Evolutionary conservation across 1,284 basidiomycete genomes (phyloP), one percentile per base, ranked within the genome.

Genomic region (Ceratobasidium sp.): DNA sequence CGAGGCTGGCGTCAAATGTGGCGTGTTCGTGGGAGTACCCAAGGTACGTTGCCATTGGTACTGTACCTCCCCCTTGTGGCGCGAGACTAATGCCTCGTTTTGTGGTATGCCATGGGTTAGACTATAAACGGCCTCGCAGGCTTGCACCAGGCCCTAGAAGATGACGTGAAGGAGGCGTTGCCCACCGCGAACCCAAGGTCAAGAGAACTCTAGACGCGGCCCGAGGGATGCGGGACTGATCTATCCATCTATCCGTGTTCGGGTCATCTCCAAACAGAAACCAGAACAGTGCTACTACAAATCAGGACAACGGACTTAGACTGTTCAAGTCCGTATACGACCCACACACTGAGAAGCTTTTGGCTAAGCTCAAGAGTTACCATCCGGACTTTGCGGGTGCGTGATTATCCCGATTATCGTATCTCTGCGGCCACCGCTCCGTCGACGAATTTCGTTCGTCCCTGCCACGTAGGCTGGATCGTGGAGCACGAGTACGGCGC

Each of bases 251-350:
- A 70, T 57, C 54, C 52, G 33, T 75, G 62, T 44, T 75, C 50
- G 62, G 62, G n/a, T 62, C 7, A 46, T 69, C n/a, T 57, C 73
- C 60, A 74, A 75, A 66, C 73, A 75, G 73, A 64, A 41, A 68
- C 60, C 33, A 78, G 27, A 23, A 71, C 52, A 57, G 60, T 77
- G 77, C 48, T 67, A 55, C 50, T 57, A 75, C 73, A 41, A 75
- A 75, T 65, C 73, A 75, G 62, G 73, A 75, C 66, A 75, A 75
- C 73, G 94, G 94, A 69, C 88, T 85, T 82, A 87, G 85, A 60
- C 87, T 97, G 79, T 99, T 97, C 96, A 90, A 94, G 84, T 91
- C 92, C 79, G 97, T 99, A 85, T 99, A 99, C 86, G 87, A 91
- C 82, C 96, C 96, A 80, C 93, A 96, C 86, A 91, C 91, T 82